Conservation (phyloP, 352 stramenopile species). For the Phytophthora sp. region DNA sequence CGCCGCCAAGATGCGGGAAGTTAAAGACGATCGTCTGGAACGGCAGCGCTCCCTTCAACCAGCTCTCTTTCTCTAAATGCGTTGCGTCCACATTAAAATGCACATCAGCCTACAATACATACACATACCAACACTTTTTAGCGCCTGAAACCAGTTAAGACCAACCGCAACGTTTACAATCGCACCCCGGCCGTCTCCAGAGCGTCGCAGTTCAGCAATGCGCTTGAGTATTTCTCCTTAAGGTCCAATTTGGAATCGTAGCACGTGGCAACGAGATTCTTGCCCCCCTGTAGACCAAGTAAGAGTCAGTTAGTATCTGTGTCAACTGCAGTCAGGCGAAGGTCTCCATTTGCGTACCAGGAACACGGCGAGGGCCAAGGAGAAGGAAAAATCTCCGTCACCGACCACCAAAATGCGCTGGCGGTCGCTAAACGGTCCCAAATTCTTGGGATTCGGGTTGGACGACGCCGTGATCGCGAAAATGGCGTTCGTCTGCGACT, state of each 20-base stretch:
- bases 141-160: neutral
- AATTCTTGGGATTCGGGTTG: slow-evolving; percentile 85
- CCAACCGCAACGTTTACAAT: neutral
- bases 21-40: slow-evolving; percentile 88
- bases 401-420: slow-evolving; percentile 83
- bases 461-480: slow-evolving; percentile 71
- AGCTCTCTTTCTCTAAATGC: slow-evolving; percentile 59
- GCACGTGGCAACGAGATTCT: slow-evolving; percentile 72
- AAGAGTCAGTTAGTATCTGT: slow-evolving; percentile 5
- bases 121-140: neutral
- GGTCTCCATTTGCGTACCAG: slow-evolving; percentile 42
- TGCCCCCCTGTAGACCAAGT: slow-evolving; percentile 49
- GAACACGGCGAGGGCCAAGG: slow-evolving; percentile 73
- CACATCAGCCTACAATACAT: slow-evolving; percentile 49
- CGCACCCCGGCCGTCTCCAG: slow-evolving; percentile 72
- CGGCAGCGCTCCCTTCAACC: slow-evolving; percentile 44
- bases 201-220: slow-evolving; percentile 69
- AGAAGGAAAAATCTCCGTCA: slow-evolving; percentile 89
- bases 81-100: slow-evolving; percentile 79
- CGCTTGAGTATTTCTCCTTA: slow-evolving; percentile 77
- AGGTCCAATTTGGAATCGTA: slow-evolving; percentile 77
- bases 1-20: slow-evolving; percentile 85
- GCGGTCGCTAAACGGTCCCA: slow-evolving; percentile 77
- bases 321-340: neutral
- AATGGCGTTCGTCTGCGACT: slow-evolving; percentile 73